These are phyloP conservation scores for Boletus semigastroideus DNA, from an alignment of 1,284 basidiomycete species.

Conservation along the genomic window DNA sequence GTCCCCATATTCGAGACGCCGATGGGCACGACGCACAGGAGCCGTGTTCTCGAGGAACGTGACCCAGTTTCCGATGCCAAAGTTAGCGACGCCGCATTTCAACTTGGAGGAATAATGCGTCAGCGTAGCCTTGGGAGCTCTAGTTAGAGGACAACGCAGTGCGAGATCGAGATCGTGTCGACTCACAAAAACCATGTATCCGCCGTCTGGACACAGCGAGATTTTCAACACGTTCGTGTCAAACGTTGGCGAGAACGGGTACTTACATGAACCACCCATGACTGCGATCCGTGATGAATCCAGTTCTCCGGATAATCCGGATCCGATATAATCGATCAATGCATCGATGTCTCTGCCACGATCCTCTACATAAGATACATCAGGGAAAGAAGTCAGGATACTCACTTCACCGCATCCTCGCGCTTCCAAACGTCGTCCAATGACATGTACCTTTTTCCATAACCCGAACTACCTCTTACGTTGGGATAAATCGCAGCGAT, in stretches of 20 bases:
- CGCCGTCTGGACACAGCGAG: slow-evolving; percentile 27
- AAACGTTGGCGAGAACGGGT: background rate
- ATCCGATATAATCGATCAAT: slow-evolving; percentile 33
- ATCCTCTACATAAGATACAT: slow-evolving; percentile 5
- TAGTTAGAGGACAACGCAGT: slow-evolving; percentile 3
- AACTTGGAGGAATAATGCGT: slow-evolving; percentile 38
- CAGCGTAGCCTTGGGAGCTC: slow-evolving; percentile 30
- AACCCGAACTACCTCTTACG: slow-evolving; percentile 40
- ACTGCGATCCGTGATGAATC: slow-evolving; percentile 36
- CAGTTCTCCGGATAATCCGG: slow-evolving; percentile 30
- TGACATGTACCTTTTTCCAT: slow-evolving; percentile 38
- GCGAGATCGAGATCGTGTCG: background rate
- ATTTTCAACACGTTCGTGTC: slow-evolving; percentile 1
- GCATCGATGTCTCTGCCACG: slow-evolving; percentile 34
- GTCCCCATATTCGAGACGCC: slow-evolving; percentile 38
- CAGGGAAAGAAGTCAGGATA: background rate
- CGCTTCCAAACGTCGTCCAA: slow-evolving; percentile 40
- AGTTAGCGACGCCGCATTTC: slow-evolving; percentile 38
- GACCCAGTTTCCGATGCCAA: slow-evolving; percentile 37
- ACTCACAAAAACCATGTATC: slow-evolving; percentile 39
- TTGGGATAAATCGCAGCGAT: slow-evolving; percentile 40
- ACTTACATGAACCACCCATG: slow-evolving; percentile 39
- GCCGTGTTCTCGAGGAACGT: slow-evolving; percentile 40
- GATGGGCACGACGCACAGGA: slow-evolving; percentile 31
- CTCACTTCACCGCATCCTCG: slow-evolving; percentile 39